Base-by-base conservation (phyloP, 2,329 filamentous ascomycete species). In the Pseudopyrenochaeta lycopersici region DNA sequence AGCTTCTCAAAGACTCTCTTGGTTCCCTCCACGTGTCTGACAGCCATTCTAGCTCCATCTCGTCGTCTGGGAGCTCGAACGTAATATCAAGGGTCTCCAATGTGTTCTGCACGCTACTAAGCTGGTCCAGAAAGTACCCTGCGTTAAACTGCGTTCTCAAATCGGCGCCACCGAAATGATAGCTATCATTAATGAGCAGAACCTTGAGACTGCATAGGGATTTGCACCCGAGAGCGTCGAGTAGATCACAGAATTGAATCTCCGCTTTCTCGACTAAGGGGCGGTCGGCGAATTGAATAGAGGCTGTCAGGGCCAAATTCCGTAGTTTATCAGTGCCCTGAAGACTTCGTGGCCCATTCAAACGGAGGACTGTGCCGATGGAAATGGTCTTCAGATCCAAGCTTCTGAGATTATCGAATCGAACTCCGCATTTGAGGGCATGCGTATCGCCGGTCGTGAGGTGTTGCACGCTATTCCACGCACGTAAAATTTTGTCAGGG, bases 341-440 rank as follows among this genome's bases (percentile, higher is more conserved):
- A 5, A 66, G 52, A 39, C 61, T 63, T 18, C 63, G 56, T 12
- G 56, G 64, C 9, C 66, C 64, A n/a, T 66, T 67, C 14, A 69
- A 40, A 11, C 56, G 57, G 12, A 66, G 42, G 1, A 66, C 39
- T 1, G 56, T 59, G n/a, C 52, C 54, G 7, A 61, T 60, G 27
- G 52, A 52, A n/a, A 67, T 36, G 14, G 54, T 55, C 12, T 51
- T 57, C 2, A 67, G 21, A 18, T 59, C 52, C 12, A 67, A 32
- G 21, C 46, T 48, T 11, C 49, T 63, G 17, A 69, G 49, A 9
- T 51, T 60, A 7, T 58, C 41, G 11, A 64, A 56, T 1, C 56
- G 23, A 7, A 63, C 53, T 10, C 52, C 54, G 21, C 52, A 62
- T 29, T 63, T 63, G 10, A 66, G 35, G 7, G 64, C 48, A 1